Evolutionary conservation across 2,329 filamentous ascomycete genomes (phyloP).

Genomic region (Cytospora piceicola): DNA sequence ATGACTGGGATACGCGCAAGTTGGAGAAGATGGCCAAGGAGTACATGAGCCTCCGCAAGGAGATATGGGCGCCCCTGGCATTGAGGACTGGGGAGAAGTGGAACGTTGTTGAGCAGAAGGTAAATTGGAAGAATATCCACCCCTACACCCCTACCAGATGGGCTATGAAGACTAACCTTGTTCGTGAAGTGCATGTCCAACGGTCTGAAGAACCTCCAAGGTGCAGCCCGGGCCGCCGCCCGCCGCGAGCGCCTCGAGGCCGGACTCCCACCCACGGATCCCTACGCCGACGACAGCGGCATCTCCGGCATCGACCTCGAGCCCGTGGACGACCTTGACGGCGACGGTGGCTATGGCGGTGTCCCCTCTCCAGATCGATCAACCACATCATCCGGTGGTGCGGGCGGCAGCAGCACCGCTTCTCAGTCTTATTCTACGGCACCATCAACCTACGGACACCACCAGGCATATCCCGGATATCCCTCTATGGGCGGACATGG

Average conservation of each 20-base stretch:
- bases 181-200: slow-evolving; percentile 74
- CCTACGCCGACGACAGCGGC: slow-evolving; percentile 72
- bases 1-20: slow-evolving; percentile 79
- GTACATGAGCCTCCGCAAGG: slow-evolving; percentile 78
- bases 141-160: neutral
- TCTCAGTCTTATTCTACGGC: slow-evolving; percentile 33
- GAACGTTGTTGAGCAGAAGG: slow-evolving; percentile 70
- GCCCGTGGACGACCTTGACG: slow-evolving; percentile 61
- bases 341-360: slow-evolving; percentile 52
- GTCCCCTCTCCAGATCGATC: slow-evolving; percentile 52
- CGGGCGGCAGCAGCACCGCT: slow-evolving; percentile 40
- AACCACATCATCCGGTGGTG: slow-evolving; percentile 47
- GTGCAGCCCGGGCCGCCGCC: slow-evolving; percentile 66
- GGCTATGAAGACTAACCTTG: neutral
- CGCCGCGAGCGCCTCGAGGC: slow-evolving; percentile 66
- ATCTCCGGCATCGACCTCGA: slow-evolving; percentile 65
- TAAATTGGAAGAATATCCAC: slow-evolving; percentile 42
- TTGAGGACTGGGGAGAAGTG: slow-evolving; percentile 80
- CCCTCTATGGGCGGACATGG: slow-evolving; percentile 43
- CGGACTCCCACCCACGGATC: slow-evolving; percentile 45
- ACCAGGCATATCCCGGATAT: slow-evolving; percentile 35
- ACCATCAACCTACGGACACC: slow-evolving; percentile 32
- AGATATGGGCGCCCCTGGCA: slow-evolving; percentile 80
- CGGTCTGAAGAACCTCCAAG: slow-evolving; percentile 79
- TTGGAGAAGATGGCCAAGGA: slow-evolving; percentile 74